Evolutionary conservation across 306 rosid species (phyloP).

Genomic region (peach (Prunus persica)): DNA sequence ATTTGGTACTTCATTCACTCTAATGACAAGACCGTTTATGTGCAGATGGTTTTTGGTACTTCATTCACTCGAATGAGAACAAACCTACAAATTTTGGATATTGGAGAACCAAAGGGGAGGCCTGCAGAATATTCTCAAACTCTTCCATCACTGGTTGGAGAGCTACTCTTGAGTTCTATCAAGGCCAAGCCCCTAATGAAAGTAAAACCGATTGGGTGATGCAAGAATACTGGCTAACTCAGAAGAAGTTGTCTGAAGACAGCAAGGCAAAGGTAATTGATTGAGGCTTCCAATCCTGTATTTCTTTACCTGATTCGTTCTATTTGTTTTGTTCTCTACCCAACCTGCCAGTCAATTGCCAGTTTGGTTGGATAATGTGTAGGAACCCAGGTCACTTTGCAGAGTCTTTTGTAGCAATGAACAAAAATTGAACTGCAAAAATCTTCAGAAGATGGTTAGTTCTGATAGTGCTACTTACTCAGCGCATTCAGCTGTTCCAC

Average conservation of each 20-base stretch:
- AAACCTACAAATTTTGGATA: conserved; percentile 18
- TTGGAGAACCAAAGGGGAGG: conserved; percentile 33
- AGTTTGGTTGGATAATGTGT: conserved; percentile 35
- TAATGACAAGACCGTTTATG: neutral
- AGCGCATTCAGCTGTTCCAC: conserved; percentile 1
- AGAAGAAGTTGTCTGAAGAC: neutral
- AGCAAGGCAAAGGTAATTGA: conserved; percentile 25
- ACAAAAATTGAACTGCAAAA: conserved; percentile 8
- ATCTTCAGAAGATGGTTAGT: neutral
- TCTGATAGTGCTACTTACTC: conserved; percentile 5
- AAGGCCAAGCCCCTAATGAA: conserved; percentile 22
- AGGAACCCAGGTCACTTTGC: conserved; percentile 34
- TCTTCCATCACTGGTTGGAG: conserved; percentile 21
- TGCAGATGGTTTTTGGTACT: conserved; percentile 33
- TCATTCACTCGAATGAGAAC: neutral
- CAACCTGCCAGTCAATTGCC: conserved; percentile 28
- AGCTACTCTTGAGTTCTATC: conserved; percentile 29
- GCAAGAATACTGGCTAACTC: conserved; percentile 29
- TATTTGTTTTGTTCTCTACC: conserved; percentile 12
- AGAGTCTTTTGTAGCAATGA: conserved; percentile 18
- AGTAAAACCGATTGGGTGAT: conserved; percentile 27
- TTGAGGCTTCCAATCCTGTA: conserved; percentile 5
- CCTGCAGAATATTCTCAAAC: conserved; percentile 18
- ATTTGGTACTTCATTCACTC: neutral
- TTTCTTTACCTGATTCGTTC: conserved; percentile 1